Percentiles rank a stretch among this genome's conserved stretches.
Conservation (phyloP, 768 basidiomycete genomes). For the Tylopilus subfusipes region DNA sequence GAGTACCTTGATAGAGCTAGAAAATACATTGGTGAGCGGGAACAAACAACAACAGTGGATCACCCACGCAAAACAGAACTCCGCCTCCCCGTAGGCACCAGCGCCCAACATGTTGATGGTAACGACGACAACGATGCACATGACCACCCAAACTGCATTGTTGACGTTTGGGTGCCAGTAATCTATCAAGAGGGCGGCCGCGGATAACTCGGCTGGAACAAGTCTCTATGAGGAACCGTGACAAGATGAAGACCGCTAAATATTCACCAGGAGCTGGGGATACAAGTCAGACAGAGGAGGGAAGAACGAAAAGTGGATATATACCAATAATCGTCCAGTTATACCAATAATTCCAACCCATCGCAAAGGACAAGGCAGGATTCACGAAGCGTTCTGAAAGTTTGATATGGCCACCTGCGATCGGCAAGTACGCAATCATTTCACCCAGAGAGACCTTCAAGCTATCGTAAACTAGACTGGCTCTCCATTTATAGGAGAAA, state of each 20-base stretch:
- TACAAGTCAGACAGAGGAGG: background rate
- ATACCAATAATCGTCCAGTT: slow-evolving; percentile 29
- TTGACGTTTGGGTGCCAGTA: slow-evolving; percentile 61
- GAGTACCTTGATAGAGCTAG: slow-evolving; percentile 81
- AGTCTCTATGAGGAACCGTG: background rate
- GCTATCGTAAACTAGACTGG: background rate
- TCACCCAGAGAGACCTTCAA: slow-evolving; percentile 55
- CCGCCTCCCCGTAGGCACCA: slow-evolving; percentile 78
- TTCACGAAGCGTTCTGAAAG: slow-evolving; percentile 81
- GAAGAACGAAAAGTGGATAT: background rate
- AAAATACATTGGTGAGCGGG: background rate
- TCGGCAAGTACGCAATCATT: slow-evolving; percentile 69
- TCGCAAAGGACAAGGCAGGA: slow-evolving; percentile 58
- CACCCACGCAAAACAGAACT: slow-evolving; percentile 76
- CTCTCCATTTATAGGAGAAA: background rate
- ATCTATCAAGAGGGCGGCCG: slow-evolving; percentile 68
- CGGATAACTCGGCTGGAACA: slow-evolving; percentile 30
- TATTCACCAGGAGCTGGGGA: slow-evolving; percentile 25
- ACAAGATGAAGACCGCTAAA: background rate
- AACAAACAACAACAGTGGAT: background rate
- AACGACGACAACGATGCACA: slow-evolving; percentile 73
- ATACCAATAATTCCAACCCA: slow-evolving; percentile 59
- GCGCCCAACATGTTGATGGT: slow-evolving; percentile 74
- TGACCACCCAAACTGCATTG: slow-evolving; percentile 75
- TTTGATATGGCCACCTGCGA: slow-evolving; percentile 78